Percentiles rank a stretch among this genome's conserved stretches.
phyloP scores from a whole-genome alignment of 1,139 yeast genomes.

The Martiniozyma asiatica region DNA sequence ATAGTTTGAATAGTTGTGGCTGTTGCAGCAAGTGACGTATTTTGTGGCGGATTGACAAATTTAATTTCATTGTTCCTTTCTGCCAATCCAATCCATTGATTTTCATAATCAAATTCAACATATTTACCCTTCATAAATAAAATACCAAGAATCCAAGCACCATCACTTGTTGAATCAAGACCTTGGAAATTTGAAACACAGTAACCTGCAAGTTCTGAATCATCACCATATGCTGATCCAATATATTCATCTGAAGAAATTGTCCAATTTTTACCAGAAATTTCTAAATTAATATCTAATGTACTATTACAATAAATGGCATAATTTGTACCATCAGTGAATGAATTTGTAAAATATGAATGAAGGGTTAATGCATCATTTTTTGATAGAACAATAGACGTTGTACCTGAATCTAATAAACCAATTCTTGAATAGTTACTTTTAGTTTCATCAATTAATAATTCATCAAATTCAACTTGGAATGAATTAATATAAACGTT shows the following conservation, averaged over 20 bases:
- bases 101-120: slow-evolving; percentile 45
- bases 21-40: slow-evolving; percentile 5
- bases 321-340: slow-evolving; percentile 46
- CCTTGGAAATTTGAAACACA: slow-evolving; percentile 65
- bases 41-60: slow-evolving; percentile 10
- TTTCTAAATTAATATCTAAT: slow-evolving; percentile 25
- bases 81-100: slow-evolving; percentile 42
- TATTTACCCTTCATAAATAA: slow-evolving; percentile 46
- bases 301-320: slow-evolving; percentile 48
- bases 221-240: slow-evolving; percentile 32
- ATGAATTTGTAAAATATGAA: slow-evolving; percentile 33
- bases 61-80: slow-evolving; percentile 16
- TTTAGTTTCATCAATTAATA: slow-evolving; percentile 12
- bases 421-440: slow-evolving; percentile 28
- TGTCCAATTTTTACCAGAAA: slow-evolving; percentile 34
- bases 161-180: slow-evolving; percentile 23
- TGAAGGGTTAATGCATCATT: slow-evolving; percentile 44
- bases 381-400: slow-evolving; percentile 46
- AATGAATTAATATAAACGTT: slow-evolving; percentile 26
- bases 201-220: slow-evolving; percentile 29
- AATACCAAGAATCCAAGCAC: slow-evolving; percentile 46
- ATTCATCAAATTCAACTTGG: slow-evolving; percentile 23
- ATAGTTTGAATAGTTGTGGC: slow-evolving; percentile 3
- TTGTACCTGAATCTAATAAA: slow-evolving; percentile 57
- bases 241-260: slow-evolving; percentile 34